Percentiles rank a stretch among this genome's conserved stretches.
Evolutionary conservation across 805 yeast species (phyloP).

Genomic region (Metschnikowia similis): DNA sequence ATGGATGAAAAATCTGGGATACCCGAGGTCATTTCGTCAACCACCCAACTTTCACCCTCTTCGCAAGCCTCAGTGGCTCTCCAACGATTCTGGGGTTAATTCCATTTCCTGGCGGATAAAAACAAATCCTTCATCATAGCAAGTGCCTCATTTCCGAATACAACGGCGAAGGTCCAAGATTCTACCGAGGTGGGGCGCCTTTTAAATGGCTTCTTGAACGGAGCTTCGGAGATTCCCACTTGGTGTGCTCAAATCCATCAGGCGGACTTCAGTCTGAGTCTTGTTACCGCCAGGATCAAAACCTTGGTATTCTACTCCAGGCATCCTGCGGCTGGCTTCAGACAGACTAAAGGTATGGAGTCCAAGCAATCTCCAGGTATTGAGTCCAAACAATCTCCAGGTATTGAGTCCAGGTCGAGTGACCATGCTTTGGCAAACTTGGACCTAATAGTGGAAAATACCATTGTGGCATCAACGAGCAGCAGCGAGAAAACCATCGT

Average conservation of each 20-base stretch:
- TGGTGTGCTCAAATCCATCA: neutral
- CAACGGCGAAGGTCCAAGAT: neutral
- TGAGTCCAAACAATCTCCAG: too few relatives aligned
- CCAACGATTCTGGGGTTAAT: conserved; percentile 37
- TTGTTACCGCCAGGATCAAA: neutral
- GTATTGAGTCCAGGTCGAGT: neutral
- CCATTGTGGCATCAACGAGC: conserved; percentile 27
- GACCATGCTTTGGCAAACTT: neutral
- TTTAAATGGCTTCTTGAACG: neutral
- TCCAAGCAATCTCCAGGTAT: neutral
- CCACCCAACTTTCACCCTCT: conserved; percentile 82
- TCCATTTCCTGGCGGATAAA: neutral
- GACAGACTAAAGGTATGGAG: too few relatives aligned
- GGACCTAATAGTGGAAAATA: conserved; percentile 5
- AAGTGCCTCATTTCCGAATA: neutral
- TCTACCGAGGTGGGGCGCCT: neutral
- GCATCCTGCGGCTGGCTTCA: neutral
- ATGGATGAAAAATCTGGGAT: conserved; percentile 81
- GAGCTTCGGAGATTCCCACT: neutral
- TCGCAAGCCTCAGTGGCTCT: conserved; percentile 88
- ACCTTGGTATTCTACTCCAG: neutral
- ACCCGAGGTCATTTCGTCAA: conserved; percentile 71
- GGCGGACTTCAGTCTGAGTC: neutral
- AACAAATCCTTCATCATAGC: neutral
- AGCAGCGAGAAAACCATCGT: conserved; percentile 20